Percentiles rank a stretch among this genome's conserved stretches.
Evolutionary conservation across 2,329 filamentous ascomycete species (phyloP).

Genomic region (Graphiopsis chlorocephala): DNA sequence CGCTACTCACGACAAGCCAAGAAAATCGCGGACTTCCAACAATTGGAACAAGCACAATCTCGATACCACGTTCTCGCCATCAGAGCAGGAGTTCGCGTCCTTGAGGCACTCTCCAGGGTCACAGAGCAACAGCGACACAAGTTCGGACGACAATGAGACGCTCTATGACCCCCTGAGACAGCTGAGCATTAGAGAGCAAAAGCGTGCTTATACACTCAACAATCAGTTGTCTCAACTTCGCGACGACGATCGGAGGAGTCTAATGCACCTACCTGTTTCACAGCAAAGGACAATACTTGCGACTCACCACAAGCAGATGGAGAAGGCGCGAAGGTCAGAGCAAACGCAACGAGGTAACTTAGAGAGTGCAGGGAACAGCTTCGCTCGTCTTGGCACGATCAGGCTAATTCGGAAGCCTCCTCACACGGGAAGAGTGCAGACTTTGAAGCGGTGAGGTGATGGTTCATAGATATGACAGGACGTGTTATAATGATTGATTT

Average conservation of each 20-base stretch:
- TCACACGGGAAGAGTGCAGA: conserved; percentile 14
- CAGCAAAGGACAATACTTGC: conserved; percentile 13
- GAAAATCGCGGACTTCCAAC: not conserved
- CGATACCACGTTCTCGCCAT: not conserved
- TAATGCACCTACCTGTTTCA: conserved; percentile 11
- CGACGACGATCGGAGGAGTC: conserved; percentile 11
- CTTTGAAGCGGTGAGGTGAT: not conserved
- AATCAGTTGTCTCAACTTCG: conserved; percentile 9
- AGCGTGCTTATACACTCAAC: not conserved
- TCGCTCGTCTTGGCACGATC: conserved; percentile 6
- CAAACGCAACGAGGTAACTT: conserved; percentile 9
- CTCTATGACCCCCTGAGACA: not conserved
- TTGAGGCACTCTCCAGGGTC: not conserved
- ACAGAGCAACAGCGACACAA: not conserved
- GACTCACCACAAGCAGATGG: conserved; percentile 14
- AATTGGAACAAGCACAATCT: not conserved
- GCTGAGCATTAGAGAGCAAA: conserved; percentile 12
- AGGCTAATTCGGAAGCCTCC: conserved; percentile 14
- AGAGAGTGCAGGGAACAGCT: conserved; percentile 13
- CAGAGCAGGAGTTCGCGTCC: not conserved
- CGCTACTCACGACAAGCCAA: not conserved
- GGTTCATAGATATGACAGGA: not conserved
- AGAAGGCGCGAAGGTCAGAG: conserved; percentile 11
- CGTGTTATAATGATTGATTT: not conserved
- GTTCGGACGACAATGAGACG: not conserved